Base-by-base conservation (phyloP, 148 eudicot species). In the Agrostemma githago region DNA sequence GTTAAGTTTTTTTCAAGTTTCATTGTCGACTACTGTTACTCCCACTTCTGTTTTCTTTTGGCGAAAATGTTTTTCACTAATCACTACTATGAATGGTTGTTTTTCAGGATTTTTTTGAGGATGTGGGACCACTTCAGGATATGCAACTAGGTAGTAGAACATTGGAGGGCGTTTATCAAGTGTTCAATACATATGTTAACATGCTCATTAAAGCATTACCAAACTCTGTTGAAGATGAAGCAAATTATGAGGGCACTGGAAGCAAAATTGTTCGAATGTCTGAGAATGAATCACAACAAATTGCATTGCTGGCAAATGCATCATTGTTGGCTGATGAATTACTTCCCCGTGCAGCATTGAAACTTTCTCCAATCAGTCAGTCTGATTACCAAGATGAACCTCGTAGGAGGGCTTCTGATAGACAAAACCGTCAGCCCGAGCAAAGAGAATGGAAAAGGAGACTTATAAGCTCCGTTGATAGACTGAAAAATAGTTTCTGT, bases 301-400 rank as follows among this genome's bases (percentile, higher is more conserved):
- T 93, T 67, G 97, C 98, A n/a, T 85, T 92, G 81, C 89, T 92
- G 69, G 97, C 98, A 78, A 92, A 95, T 86, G 98, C 97, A 79
- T 92, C 91, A 51, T 63, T 94, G 59, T 83, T 92, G 64, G 97
- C 98, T 0, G 97, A 95, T 79, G 98, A 95, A 59, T 84, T 95
- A 68, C 88, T 95, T 81, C 97, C 98, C 67, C 96, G 92, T 76
- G 97, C 96, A 68, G 93, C 98, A 76, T 78, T 90, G 88, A 90
- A 92, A 83, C 88, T 94, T 40, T 76, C 90, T 61, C 85, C 88
- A 37, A 41, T 79, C 58, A 83, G 34, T 83, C 93, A 88, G 80
- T 74, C 80, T 79, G 90, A 82, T 69, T 62, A 86, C 72, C 78
- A 84, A 66, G 90, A 90, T 83, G 98, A 93, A 71, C 73, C 80